Percentiles rank a stretch among this genome's conserved stretches.
Evolutionary conservation across 2,329 filamentous ascomycete species (phyloP).

Genomic region (Cladorrhinum sp.): DNA sequence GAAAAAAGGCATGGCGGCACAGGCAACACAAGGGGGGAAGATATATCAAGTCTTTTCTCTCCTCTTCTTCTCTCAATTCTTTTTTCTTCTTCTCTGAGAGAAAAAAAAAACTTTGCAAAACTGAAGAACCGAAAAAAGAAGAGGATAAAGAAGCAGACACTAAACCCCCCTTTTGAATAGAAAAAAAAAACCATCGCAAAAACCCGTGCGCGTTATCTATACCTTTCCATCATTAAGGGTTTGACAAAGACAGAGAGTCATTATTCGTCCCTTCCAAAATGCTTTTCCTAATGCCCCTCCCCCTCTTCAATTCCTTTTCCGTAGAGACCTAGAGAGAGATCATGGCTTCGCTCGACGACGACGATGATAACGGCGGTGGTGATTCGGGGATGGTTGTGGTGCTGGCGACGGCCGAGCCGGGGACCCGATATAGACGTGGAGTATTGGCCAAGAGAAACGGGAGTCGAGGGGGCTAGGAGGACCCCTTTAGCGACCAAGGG

Average conservation of each 20-base stretch:
- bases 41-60: background rate
- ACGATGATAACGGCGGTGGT: conserved; percentile 11
- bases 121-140: background rate
- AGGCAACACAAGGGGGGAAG: background rate
- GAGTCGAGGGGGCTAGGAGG: conserved; percentile 15
- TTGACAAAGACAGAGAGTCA: conserved; percentile 26
- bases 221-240: conserved; percentile 21
- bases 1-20: background rate
- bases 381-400: conserved; percentile 1
- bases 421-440: conserved; percentile 21
- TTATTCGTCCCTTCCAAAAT: conserved; percentile 27
- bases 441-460: conserved; percentile 20
- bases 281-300: conserved; percentile 13
- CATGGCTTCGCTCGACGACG: conserved; percentile 23
- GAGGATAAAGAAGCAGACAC: conserved; percentile 4
- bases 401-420: conserved; percentile 3
- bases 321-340: conserved; percentile 23
- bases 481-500: conserved; percentile 24
- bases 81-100: background rate
- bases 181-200: background rate
- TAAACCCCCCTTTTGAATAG: conserved; percentile 4
- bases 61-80: background rate
- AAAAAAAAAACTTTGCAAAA: background rate
- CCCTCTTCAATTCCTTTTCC: conserved; percentile 19
- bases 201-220: conserved; percentile 24